Evolutionary conservation across 1,284 basidiomycete genomes (phyloP).

Genomic region (Fomitopsis schrenkii): DNA sequence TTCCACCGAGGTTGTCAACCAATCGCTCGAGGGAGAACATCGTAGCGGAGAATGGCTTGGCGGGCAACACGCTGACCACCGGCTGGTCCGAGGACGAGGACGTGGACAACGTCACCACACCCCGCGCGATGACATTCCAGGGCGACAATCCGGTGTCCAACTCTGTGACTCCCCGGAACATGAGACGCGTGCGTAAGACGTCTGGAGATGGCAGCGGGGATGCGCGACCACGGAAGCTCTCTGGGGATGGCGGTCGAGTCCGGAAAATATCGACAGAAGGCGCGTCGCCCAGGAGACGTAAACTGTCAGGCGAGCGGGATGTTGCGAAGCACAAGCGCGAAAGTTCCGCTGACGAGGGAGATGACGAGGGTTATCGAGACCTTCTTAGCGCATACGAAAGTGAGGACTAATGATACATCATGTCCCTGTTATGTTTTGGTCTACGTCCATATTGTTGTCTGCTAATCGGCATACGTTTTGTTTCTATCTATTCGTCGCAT

Average conservation of each 20-base stretch:
- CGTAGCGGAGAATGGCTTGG: conserved; percentile 28
- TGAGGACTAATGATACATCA: conserved; percentile 34
- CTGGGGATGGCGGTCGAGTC: conserved; percentile 26
- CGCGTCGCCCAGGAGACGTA: conserved; percentile 23
- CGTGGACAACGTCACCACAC: conserved; percentile 47
- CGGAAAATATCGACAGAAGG: conserved; percentile 29
- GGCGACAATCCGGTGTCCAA: conserved; percentile 21
- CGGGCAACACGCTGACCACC: conserved; percentile 42
- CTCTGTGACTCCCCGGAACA: conserved; percentile 31
- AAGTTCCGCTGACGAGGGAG: conserved; percentile 67
- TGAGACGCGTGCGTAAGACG: conserved; percentile 39
- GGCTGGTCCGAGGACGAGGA: conserved; percentile 56
- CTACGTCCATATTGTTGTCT: background rate
- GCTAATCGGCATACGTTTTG: background rate
- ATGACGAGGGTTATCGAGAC: conserved; percentile 76
- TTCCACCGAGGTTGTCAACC: conserved; percentile 39
- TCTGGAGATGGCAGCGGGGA: conserved; percentile 38
- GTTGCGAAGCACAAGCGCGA: conserved; percentile 38
- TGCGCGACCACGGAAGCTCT: conserved; percentile 29
- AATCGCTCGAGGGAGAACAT: conserved; percentile 36
- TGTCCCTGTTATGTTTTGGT: background rate
- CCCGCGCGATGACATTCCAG: conserved; percentile 49
- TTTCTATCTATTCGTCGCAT: conserved; percentile 9
- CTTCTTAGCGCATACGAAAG: conserved; percentile 76
- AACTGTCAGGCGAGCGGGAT: conserved; percentile 37